phyloP scores from a whole-genome alignment of 441 rosid species.

The Gossypium aridum region DNA sequence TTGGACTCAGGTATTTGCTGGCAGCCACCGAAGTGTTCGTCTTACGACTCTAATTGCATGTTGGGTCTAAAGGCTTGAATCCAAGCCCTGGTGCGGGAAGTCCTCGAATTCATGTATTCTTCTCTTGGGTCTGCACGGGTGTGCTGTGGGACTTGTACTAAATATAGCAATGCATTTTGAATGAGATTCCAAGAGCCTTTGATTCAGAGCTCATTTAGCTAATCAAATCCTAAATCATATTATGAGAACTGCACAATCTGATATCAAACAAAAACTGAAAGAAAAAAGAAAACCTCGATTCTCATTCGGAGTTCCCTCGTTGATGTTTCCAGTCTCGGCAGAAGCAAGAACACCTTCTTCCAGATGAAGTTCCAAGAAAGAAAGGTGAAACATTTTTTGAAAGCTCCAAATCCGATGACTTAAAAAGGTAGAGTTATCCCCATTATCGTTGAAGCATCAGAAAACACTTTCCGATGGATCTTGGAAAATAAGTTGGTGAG shows the following conservation, averaged over 20 bases:
- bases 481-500: not conserved
- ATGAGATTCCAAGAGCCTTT: not conserved
- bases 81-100: not conserved
- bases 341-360: not conserved
- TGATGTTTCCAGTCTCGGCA: not conserved
- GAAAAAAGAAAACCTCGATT: not conserved
- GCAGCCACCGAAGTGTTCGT: not conserved
- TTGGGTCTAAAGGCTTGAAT: not conserved
- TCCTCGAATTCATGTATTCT: not conserved
- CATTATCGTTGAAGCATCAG: not conserved
- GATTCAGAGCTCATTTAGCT: not conserved
- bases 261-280: not conserved
- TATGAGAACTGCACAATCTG: not conserved
- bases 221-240: not conserved
- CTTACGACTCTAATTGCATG: not conserved
- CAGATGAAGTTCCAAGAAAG: not conserved
- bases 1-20: conserved; percentile 27
- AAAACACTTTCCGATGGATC: not conserved
- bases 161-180: not conserved
- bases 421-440: not conserved
- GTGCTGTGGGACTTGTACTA: not conserved
- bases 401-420: not conserved
- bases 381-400: not conserved
- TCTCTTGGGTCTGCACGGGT: not conserved
- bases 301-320: not conserved